Conservation (phyloP, 2,329 filamentous ascomycete genomes). For the Sporothrix pseudoabietina region DNA sequence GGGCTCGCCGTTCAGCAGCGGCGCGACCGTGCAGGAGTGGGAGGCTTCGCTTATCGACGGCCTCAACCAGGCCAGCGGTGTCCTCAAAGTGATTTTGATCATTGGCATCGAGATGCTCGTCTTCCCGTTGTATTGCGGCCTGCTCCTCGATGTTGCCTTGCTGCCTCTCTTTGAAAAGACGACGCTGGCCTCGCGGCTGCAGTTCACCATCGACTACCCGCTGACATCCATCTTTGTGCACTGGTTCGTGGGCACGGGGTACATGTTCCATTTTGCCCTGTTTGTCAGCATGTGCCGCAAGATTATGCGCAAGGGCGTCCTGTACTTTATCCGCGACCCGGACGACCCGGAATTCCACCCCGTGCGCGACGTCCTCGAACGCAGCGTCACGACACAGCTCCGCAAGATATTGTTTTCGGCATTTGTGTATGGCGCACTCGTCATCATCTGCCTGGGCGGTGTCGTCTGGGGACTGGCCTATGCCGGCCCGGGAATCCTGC, state of each 20-base stretch:
- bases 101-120: conserved; percentile 99
- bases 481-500: conserved; percentile 70
- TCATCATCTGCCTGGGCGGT: conserved; percentile 89
- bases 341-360: conserved; percentile 98
- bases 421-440: conserved; percentile 89
- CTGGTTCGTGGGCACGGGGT: conserved; percentile 98
- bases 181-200: conserved; percentile 72
- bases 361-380: conserved; percentile 92
- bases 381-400: conserved; percentile 87
- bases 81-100: conserved; percentile 96
- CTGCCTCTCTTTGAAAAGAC: conserved; percentile 85
- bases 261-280: conserved; percentile 99
- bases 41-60: conserved; percentile 81
- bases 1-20: conserved; percentile 66
- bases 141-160: conserved; percentile 84
- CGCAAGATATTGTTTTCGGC: conserved; percentile 96
- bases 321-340: conserved; percentile 97
- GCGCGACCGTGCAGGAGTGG: conserved; percentile 60
- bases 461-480: conserved; percentile 89
- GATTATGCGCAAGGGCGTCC: conserved; percentile 90
- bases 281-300: conserved; percentile 99
- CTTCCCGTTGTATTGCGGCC: conserved; percentile 92
- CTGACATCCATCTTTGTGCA: conserved; percentile 94
- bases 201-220: conserved; percentile 77
- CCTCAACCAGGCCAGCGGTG: conserved; percentile 89